phyloP scores from a whole-genome alignment of 2,329 filamentous ascomycete species.

The Fusarium sp. region DNA sequence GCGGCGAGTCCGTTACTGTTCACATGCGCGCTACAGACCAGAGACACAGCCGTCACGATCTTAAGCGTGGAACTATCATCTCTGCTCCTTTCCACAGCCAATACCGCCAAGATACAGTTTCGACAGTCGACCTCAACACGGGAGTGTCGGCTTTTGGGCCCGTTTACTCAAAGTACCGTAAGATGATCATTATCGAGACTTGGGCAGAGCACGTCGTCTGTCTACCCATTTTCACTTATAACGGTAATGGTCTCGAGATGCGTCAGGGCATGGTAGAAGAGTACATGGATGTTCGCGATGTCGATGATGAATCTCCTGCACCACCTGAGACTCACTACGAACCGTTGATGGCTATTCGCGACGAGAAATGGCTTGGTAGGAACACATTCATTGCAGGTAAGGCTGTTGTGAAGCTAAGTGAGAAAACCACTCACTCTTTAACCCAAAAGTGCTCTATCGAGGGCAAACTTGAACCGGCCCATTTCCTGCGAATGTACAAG shows the following conservation, averaged over 20 bases:
- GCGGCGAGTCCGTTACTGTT: slow-evolving; percentile 11
- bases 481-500: slow-evolving; percentile 16
- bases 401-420: slow-evolving; percentile 38
- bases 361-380: slow-evolving; percentile 1
- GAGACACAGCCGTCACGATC: neutral
- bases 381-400: slow-evolving; percentile 21
- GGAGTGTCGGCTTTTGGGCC: slow-evolving; percentile 24
- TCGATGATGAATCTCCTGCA: neutral
- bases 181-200: slow-evolving; percentile 35
- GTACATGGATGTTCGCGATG: slow-evolving; percentile 38
- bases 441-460: slow-evolving; percentile 36
- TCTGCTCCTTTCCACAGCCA: slow-evolving; percentile 35
- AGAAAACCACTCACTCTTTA: slow-evolving; percentile 10
- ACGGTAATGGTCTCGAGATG: slow-evolving; percentile 25
- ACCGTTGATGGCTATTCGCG: slow-evolving; percentile 15
- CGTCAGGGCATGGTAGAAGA: slow-evolving; percentile 18
- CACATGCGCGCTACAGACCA: slow-evolving; percentile 23
- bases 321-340: neutral
- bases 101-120: slow-evolving; percentile 4
- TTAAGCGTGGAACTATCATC: slow-evolving; percentile 33
- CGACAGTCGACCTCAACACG: slow-evolving; percentile 5
- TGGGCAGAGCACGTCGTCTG: slow-evolving; percentile 37
- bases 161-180: slow-evolving; percentile 43
- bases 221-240: slow-evolving; percentile 38
- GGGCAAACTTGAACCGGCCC: neutral